Evolutionary conservation across 371 early-diverging fungal genomes (phyloP).

Genomic region (Coemansia sp.): DNA sequence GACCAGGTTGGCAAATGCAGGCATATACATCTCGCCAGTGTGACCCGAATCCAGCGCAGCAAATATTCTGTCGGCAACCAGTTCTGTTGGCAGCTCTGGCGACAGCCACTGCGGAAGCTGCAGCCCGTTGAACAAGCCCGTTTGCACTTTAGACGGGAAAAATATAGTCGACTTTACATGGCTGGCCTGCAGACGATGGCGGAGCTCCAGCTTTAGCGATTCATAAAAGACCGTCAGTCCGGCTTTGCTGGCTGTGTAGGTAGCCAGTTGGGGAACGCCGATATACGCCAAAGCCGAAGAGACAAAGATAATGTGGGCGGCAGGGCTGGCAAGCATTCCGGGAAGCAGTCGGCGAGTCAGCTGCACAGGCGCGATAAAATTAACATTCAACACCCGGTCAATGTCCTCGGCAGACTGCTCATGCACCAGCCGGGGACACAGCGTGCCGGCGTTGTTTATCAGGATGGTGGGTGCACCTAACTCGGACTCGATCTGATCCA

Average conservation of each 20-base stretch:
- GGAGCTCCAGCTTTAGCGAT: conserved; percentile 37
- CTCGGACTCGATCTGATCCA: conserved; percentile 14
- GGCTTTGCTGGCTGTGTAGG: conserved; percentile 47
- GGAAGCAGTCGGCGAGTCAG: conserved; percentile 36
- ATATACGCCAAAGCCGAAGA: conserved; percentile 29
- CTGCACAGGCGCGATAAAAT: conserved; percentile 38
- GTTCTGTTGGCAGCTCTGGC: conserved; percentile 27
- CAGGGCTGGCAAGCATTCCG: conserved; percentile 18
- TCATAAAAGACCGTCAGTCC: conserved; percentile 37
- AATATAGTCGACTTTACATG: conserved; percentile 20
- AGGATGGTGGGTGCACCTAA: conserved; percentile 47
- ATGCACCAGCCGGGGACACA: conserved; percentile 29
- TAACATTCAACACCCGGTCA: conserved; percentile 36
- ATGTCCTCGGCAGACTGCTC: conserved; percentile 30
- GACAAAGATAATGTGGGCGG: conserved; percentile 42
- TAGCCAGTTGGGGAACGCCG: conserved; percentile 36
- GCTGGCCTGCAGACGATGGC: neutral
- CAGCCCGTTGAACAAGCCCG: conserved; percentile 43
- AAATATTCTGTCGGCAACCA: conserved; percentile 28
- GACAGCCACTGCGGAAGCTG: conserved; percentile 39
- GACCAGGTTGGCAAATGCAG: conserved; percentile 13
- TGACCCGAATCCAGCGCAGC: conserved; percentile 11
- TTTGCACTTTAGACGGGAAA: conserved; percentile 42
- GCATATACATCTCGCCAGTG: conserved; percentile 29
- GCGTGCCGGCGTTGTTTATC: conserved; percentile 48